Percentiles rank a stretch among this genome's conserved stretches.
These are phyloP conservation scores for Alternaria sp. DNA, from an alignment of 2,329 filamentous ascomycete species.

Conservation along the genomic window DNA sequence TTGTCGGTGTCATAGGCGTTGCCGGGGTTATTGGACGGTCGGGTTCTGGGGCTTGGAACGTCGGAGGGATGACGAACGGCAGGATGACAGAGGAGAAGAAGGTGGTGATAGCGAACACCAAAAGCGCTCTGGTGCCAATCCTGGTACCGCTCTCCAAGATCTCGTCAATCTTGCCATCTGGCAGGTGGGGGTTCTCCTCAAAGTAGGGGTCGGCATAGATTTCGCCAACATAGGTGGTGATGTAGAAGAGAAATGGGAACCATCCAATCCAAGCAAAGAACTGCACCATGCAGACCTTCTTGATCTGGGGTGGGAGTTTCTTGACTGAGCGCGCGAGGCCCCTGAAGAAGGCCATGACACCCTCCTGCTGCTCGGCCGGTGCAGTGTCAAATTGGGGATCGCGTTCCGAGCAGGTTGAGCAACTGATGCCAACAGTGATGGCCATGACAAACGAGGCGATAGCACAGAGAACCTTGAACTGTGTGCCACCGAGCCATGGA, in stretches of 20 bases:
- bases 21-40: constrained; percentile 49
- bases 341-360: constrained; percentile 79
- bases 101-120: constrained; percentile 87
- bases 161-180: constrained; percentile 74
- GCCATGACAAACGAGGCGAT: constrained; percentile 78
- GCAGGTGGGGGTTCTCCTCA: constrained; percentile 77
- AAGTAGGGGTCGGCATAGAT: constrained; percentile 89
- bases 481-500: constrained; percentile 82
- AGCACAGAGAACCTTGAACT: constrained; percentile 91
- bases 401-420: constrained; percentile 73
- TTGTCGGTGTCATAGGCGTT: constrained; percentile 46
- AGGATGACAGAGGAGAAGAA: constrained; percentile 81
- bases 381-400: constrained; percentile 77
- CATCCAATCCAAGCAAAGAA: constrained; percentile 89
- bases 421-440: constrained; percentile 74
- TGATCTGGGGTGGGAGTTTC: constrained; percentile 80
- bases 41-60: constrained; percentile 64
- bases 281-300: constrained; percentile 71
- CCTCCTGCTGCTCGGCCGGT: constrained; percentile 59
- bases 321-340: constrained; percentile 78
- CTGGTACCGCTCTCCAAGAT: constrained; percentile 86
- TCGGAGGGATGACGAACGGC: constrained; percentile 83
- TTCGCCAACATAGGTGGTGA: constrained; percentile 90
- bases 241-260: constrained; percentile 96
- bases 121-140: constrained; percentile 84